Base-by-base conservation (phyloP, 768 basidiomycete genomes). In the Lyophyllum shimeji region DNA sequence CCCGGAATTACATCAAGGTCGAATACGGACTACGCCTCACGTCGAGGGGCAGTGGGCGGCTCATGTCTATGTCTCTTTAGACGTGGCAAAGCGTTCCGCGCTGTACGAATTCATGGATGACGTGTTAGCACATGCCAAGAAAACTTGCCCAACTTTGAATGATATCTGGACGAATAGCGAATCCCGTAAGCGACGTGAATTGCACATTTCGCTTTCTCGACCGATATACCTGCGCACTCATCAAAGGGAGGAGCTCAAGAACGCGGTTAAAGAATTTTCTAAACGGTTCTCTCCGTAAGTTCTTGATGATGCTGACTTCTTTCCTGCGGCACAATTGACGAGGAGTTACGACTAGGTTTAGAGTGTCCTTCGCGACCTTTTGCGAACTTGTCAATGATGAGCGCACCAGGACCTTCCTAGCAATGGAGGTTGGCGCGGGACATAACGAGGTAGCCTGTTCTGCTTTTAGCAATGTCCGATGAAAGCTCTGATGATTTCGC, bases 131-230 rank as follows among this genome's bases (percentile, higher is more conserved):
- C 67, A 74, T 23, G 79, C 83, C n/a, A 78, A 74, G 63, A 60
- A 62, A 11, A 55, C 65, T 15, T 78, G 81, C 44, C 80, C 85
- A 1, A 68, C 71, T 9, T 65, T 88, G 18, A 79, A 82, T 54
- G 64, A 77, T 31, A 71, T 84, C 46, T 76, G 76, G 60, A 59
- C 56, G 37, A 37, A 59, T 29, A 49, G 56, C 24, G 63, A 62
- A 15, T 37, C 56, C 29, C 50, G 46, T 23, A 60, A 46, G 25
- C 61, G 64, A 45, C 64, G 62, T 29, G 84, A 88, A 59, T 76
- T 97, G 31, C 95, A 97, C 63, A 75, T 98, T 40, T 96, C 94
- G 1, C 75, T 98, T 12, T 89, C 93, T 0, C 82, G 91, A 3
- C 93, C 94, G 9, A 79, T 89, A 25, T 93, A 83, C 65, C 72